Base-by-base conservation (phyloP, 163 green algal species). In the Coccomyxa subellipsoidea region DNA sequence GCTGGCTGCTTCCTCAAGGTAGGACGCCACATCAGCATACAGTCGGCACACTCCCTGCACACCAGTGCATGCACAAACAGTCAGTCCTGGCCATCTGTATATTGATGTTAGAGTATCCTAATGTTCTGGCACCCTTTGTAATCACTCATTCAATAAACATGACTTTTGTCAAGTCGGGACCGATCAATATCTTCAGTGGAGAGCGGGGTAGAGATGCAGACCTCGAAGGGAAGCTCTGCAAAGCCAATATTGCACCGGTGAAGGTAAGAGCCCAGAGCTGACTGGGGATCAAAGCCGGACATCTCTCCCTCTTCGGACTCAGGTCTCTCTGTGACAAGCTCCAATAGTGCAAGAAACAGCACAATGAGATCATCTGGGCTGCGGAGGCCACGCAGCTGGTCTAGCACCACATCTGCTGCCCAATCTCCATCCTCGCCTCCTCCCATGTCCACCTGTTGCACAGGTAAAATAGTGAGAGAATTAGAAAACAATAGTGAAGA, bases 321-420 rank as follows among this genome's bases (percentile, higher is more conserved):
- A 36, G 66, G 84, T 38, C 69, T 6, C 39, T 79, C 31, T 80
- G 80, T 59, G 70, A 87, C 80, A 4, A 86, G 54, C 71, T 82
- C 36, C 18, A 66, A 34, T 6, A 85, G 80, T 2, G 66, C 77
- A 12, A 76, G 54, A 8, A 82, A 79, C 77, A 89, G 78, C 9
- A 54, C 80, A 53, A 87, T 29, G 29, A 89, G 40, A 77, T 89
- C 83, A 47, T 89, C 85, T 76, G 85, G 73, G 7, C 31, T 40
- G 38, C 77, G 71, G 12, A 89, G 35, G 21, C 34, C 40, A 3
- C 73, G 53, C 31, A 87, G 69, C 38, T 83, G 83, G 5, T 85
- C 81, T 36, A 78, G 54, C 38, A 85, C 47, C 23, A 85, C n/a
- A 27, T 40, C 34, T 27, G 32, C 32, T 34, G 70, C 70, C 70